Evolutionary conservation across 2,329 filamentous ascomycete genomes (phyloP).

Genomic region (Colletotrichum sp.): DNA sequence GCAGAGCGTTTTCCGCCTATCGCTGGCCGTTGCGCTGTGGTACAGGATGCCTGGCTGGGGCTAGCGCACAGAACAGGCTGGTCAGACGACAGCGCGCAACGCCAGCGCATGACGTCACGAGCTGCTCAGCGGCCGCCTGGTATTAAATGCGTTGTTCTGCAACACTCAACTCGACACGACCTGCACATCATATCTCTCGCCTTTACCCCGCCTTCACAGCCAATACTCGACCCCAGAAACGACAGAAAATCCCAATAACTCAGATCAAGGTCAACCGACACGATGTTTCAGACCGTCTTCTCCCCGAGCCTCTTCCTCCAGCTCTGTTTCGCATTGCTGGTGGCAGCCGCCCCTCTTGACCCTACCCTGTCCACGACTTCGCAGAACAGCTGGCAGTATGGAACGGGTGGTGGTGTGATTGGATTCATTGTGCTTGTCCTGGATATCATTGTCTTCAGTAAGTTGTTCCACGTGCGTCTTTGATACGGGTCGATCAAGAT

Average conservation of each 20-base stretch:
- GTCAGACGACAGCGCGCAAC: not conserved
- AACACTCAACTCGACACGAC: accelerated
- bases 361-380: slow-evolving; percentile 46
- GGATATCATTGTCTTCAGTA: slow-evolving; percentile 68
- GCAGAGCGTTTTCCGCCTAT: not conserved
- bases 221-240: not conserved
- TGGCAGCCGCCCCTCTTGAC: slow-evolving; percentile 54
- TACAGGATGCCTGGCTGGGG: not conserved
- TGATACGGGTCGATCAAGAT: not conserved
- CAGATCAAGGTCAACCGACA: not conserved
- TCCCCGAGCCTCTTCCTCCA: slow-evolving; percentile 52
- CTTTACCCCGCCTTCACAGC: not conserved
- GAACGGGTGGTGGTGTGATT: slow-evolving; percentile 64
- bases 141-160: not conserved
- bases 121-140: not conserved
- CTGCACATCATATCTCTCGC: not conserved
- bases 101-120: not conserved
- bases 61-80: not conserved
- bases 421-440: slow-evolving; percentile 67
- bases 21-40: not conserved
- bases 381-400: slow-evolving; percentile 59
- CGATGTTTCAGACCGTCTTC: slow-evolving; percentile 14
- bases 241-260: not conserved
- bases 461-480: slow-evolving; percentile 27
- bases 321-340: slow-evolving; percentile 54